These are phyloP conservation scores for Cystobasidiaceae sp. DNA, from an alignment of 1,284 basidiomycete species.

Conservation along the genomic window DNA sequence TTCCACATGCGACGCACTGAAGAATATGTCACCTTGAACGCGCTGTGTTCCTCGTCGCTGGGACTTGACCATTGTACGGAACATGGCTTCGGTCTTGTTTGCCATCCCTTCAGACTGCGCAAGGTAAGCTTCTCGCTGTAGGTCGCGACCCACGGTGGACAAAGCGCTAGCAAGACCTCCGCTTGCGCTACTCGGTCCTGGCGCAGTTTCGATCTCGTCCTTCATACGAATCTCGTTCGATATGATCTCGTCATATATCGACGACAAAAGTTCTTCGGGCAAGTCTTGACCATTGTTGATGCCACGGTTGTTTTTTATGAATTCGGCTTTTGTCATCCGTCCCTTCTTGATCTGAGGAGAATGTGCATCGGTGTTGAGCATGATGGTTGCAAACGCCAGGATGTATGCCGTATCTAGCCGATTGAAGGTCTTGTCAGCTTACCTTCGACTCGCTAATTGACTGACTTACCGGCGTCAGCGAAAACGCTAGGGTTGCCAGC, in stretches of 20 bases:
- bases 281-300: conserved; percentile 87
- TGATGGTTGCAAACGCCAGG: conserved; percentile 83
- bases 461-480: conserved; percentile 57
- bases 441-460: not conserved
- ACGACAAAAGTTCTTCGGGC: conserved; percentile 71
- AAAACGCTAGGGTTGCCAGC: conserved; percentile 77
- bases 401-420: conserved; percentile 79
- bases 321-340: conserved; percentile 84
- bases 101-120: conserved; percentile 92
- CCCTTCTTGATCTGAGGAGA: conserved; percentile 82
- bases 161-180: conserved; percentile 71
- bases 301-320: conserved; percentile 85
- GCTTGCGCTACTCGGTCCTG: conserved; percentile 51
- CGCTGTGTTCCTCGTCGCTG: conserved; percentile 61
- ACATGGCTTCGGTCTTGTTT: conserved; percentile 84
- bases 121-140: conserved; percentile 90
- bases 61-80: conserved; percentile 79
- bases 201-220: conserved; percentile 73
- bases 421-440: conserved; percentile 16
- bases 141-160: conserved; percentile 80
- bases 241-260: conserved; percentile 82
- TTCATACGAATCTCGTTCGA: conserved; percentile 95
- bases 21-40: conserved; percentile 73
- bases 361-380: conserved; percentile 94
- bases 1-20: conserved; percentile 87